Base-by-base conservation (phyloP, 176 grass and related monocot species). In the Zoysia japonica region DNA sequence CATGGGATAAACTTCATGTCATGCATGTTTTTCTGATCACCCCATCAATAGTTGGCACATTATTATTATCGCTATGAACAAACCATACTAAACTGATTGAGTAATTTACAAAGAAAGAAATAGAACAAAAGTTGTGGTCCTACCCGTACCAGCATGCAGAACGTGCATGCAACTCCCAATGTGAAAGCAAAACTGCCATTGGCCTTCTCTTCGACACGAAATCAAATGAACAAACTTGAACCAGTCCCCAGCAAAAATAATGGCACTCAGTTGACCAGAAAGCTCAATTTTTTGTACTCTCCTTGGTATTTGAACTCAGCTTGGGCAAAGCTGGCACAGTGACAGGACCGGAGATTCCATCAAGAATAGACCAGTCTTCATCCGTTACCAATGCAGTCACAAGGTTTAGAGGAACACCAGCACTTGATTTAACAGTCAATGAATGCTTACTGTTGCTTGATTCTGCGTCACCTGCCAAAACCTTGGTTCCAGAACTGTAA, bases 71-170 rank as follows among this genome's bases (percentile, higher is more conserved):
- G 65, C 71, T 76, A 69, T 15, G 69, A 83, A 83, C 76, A 57
- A 61, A 70, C 68, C 73, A 75, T n/a, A 80, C 85, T 90, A 85
- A 77, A 82, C 72, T 77, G 73, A 80, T 51, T 63, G 68, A 61
- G 74, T 75, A 76, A 67, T 88, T 73, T 69, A 61, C 7, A 55
- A 55, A 90, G 85, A 88, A 66, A 72, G 80, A 90, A 65, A 71
- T 88, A 83, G 47, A 72, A 67, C 7, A 50, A 77, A 90, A 83
- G 68, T 47, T 76, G 49, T 71, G 51, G 66, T 47, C 62, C 55
- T 73, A 87, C 67, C 46, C 16, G 79, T 5, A 50, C 51, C 74
- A 67, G 19, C 28, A 49, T 48, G 55, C 17, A 71, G 77, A 76
- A 61, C 61, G 71, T 70, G 78, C 69, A 76, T 35, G 52, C 74